Evolutionary conservation across 1,284 basidiomycete genomes (phyloP), one percentile per base, ranked within the genome.

Genomic region (Salmacisia buchloeana): DNA sequence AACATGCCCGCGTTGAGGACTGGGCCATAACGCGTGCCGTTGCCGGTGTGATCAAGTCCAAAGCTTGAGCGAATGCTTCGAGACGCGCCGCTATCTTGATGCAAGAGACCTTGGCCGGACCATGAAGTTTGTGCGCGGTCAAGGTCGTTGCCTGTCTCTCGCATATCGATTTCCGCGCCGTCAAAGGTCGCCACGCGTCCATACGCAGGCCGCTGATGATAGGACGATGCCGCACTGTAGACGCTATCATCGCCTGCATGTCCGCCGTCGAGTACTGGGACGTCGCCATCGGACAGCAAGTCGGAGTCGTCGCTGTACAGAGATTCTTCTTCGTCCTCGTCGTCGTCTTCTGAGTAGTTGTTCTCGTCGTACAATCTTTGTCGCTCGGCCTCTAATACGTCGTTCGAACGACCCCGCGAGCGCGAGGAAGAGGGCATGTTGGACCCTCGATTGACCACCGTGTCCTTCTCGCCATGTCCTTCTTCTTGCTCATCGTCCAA

Each of bases 401-500:
- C 23, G 25, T 21, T 4, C 27, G 57, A 38, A 27, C 31, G 21
- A 2, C 27, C 36, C 7, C 41, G 27, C 13, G 18, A 34, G 31
- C 7, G 31, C 9, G 35, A 56, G 18, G n/a, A n/a, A n/a, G n/a
- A n/a, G n/a, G n/a, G n/a, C n/a, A n/a, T n/a, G n/a, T n/a, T n/a
- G n/a, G n/a, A n/a, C n/a, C n/a, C n/a, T n/a, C n/a, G n/a, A n/a
- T n/a, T 33, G 18, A 21, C 35, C 52, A 38, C 15, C 52, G 25
- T 58, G 38, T 33, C 15, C 34, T 35, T 23, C 38, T 41, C 54
- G 18, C 10, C 13, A 33, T 58, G 13, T 58, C 10, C 60, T 18
- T 61, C 82, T 66, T 87, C 86, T 2, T 52, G 7, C 45, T 78
- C 73, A 56, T 75, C 75, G 41, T 77, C 76, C 31, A 57, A 29